These are phyloP conservation scores for Santalum album DNA, from an alignment of 164 flowering plant species.

Conservation along the genomic window DNA sequence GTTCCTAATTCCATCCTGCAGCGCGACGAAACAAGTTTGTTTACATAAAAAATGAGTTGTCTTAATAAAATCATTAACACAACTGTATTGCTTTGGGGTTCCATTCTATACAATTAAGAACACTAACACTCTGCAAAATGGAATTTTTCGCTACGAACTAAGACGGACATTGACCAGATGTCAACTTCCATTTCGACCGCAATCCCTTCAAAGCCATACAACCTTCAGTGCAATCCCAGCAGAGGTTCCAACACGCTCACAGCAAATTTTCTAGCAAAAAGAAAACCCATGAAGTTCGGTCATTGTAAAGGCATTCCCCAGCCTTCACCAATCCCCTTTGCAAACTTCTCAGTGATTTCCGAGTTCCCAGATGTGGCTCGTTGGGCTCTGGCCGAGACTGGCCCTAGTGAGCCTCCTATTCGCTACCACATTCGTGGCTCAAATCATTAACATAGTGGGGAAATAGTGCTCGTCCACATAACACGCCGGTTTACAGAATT, in stretches of 20 bases:
- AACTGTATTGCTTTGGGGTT: too few relatives aligned
- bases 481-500: constrained; percentile 17
- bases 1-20: too few relatives aligned
- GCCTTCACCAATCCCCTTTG: constrained; percentile 14
- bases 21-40: too few relatives aligned
- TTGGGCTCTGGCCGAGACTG: constrained; percentile 30
- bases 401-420: constrained; percentile 30
- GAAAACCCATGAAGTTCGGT: constrained; percentile 13
- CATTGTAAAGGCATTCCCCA: constrained; percentile 18
- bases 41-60: too few relatives aligned
- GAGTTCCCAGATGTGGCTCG: constrained; percentile 17
- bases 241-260: constrained; percentile 19
- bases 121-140: too few relatives aligned
- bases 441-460: constrained; percentile 23
- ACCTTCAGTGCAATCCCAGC: constrained; percentile 12
- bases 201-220: constrained; percentile 11
- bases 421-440: constrained; percentile 5
- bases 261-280: constrained; percentile 31
- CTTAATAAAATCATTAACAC: too few relatives aligned
- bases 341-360: constrained; percentile 15
- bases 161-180: too few relatives aligned
- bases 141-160: too few relatives aligned
- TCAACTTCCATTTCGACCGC: too few relatives aligned
- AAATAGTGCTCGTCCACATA: constrained; percentile 36
- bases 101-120: too few relatives aligned